Evolutionary conservation across 306 rosid genomes (phyloP).

Genomic region (Casuarina cunninghamiana): DNA sequence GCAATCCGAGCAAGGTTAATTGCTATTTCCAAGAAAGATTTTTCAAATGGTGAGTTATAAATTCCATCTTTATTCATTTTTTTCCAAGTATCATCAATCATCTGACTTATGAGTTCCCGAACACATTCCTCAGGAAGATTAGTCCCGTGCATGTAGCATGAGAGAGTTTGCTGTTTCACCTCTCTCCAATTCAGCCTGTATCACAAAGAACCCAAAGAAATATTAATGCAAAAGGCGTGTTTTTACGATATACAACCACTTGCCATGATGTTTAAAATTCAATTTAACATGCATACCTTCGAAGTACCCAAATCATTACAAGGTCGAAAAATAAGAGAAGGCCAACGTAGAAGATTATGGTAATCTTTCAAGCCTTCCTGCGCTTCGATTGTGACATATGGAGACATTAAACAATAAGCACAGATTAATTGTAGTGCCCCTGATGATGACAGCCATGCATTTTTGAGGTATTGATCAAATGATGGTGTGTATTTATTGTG

Average conservation of each 20-base stretch:
- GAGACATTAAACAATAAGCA: constrained; percentile 29
- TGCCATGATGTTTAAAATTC: no score
- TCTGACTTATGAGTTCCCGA: not conserved
- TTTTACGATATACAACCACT: no score
- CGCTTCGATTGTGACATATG: constrained; percentile 29
- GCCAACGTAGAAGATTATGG: constrained; percentile 34
- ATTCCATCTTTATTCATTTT: no score
- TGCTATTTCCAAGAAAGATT: constrained; percentile 34
- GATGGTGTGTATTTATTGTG: constrained; percentile 37
- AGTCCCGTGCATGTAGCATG: constrained; percentile 36
- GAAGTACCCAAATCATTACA: constrained; percentile 63
- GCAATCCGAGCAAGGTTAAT: constrained; percentile 54
- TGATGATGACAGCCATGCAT: constrained; percentile 48
- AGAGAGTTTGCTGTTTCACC: constrained; percentile 53
- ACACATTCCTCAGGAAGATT: constrained; percentile 29
- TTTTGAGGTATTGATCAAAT: constrained; percentile 42
- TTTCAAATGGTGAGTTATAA: constrained; percentile 28
- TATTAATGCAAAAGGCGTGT: no score
- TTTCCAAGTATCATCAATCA: constrained; percentile 52
- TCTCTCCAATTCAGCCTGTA: constrained; percentile 52
- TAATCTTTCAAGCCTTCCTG: constrained; percentile 29
- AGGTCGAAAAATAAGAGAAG: constrained; percentile 52
- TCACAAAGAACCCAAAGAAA: not conserved
- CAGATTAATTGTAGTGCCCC: constrained; percentile 41
- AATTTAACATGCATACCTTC: constrained; percentile 14